Evolutionary conservation across 1,284 basidiomycete genomes (phyloP), one percentile per base, ranked within the genome.

Genomic region (Ceratobasidium sp.): DNA sequence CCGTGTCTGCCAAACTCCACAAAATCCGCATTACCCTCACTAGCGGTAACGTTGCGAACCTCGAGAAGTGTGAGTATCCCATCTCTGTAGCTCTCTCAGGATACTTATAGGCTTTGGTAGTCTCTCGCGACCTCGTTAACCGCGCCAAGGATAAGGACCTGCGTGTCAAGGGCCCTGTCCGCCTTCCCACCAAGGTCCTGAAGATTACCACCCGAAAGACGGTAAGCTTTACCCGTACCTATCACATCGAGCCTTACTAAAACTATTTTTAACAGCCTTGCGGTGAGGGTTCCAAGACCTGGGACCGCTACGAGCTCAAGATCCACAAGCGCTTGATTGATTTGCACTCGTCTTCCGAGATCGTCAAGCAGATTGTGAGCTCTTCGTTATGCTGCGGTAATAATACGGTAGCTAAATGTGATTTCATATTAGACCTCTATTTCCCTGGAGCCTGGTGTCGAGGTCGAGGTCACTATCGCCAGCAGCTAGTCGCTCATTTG

Each of bases 261-360:
- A 20, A 15, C 15, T 20, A 15, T 70, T 68, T 29, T 43, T 38
- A 50, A 20, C 77, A 96, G 93, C 92, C 96, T 83, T 97, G 97
- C 81, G 97, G 97, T 96, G 97, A 99, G 84, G 97, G 97, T 87
- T 96, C 94, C 78, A 99, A 99, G 91, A 99, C 97, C 79, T 99
- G 97, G 97, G 97, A 99, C 83, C 90, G 93, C 78, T 99, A 96
- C 83, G 96, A 99, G 85, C 90, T 99, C 84, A 95, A 96, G 86
- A 88, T 99, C 76, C 96, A 99, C 91, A 99, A 99, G 87, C 93
- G 97, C 78, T 87, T 99, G 81, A 99, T 99, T 79, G 97, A 99
- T 86, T 86, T 99, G 74, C 94, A 96, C 86, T 96, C 96, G 71
- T 96, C 96, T 73, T 94, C 93, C 79, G 97, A 99, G 85, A 93